phyloP scores from a whole-genome alignment of 495 filamentous ascomycete species.

The Xylaria longipes region DNA sequence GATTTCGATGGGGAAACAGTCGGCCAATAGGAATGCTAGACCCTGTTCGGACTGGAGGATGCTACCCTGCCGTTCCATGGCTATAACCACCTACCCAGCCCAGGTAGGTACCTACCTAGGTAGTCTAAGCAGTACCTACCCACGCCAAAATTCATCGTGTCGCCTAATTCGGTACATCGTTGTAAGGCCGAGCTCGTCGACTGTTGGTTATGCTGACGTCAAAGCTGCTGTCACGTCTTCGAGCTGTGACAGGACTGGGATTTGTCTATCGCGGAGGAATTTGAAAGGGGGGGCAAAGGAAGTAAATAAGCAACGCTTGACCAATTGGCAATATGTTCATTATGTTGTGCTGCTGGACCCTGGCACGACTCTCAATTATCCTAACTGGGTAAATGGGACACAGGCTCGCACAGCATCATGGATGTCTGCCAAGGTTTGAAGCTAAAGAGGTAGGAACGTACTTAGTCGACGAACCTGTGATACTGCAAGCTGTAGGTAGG shows the following conservation, averaged over 20 bases:
- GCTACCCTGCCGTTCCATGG: slow-evolving; percentile 14
- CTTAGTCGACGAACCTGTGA: background rate
- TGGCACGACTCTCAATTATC: background rate
- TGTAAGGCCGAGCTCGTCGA: slow-evolving; percentile 5
- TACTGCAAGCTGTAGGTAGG: background rate
- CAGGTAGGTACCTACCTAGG: no score
- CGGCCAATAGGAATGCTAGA: slow-evolving; percentile 20
- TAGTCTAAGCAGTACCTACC: slow-evolving; percentile 5
- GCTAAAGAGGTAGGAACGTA: background rate
- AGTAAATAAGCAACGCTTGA: background rate
- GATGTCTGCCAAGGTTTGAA: background rate
- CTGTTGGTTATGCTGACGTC: slow-evolving; percentile 7
- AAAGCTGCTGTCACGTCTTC: background rate
- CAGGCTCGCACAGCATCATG: no score
- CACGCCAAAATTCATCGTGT: background rate
- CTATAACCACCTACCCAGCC: background rate
- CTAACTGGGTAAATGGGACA: slow-evolving; percentile 12
- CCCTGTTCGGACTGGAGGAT: slow-evolving; percentile 21
- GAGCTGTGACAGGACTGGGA: background rate
- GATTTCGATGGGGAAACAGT: slow-evolving; percentile 21
- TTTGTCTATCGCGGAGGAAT: background rate
- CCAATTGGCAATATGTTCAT: background rate
- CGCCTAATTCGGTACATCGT: slow-evolving; percentile 5
- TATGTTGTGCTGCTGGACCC: background rate
- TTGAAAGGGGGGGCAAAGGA: background rate